Base-by-base conservation (phyloP, 2,329 filamentous ascomycete species). In the Huntiella moniliformis region DNA sequence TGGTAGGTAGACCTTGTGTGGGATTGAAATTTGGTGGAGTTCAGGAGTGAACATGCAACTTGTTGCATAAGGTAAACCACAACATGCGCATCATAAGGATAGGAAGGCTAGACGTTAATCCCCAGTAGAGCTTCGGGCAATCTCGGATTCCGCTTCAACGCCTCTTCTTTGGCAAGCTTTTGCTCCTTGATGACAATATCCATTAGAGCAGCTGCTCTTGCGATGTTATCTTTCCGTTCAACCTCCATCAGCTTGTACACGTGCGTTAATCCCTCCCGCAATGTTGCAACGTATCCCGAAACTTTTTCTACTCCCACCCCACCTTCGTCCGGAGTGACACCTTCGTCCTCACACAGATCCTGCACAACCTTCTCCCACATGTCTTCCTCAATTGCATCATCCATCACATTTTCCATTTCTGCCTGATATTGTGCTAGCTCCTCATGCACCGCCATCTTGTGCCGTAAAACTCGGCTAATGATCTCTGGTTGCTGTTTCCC, bases 401-500 rank as follows among this genome's bases (percentile, higher is more conserved):
- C 40, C 4, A 60, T 13, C 2, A 50, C 44, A 1, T 66, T 61
- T 3, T 67, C 63, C 7, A 60, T 55, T 16, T 74, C 53, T 5
- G 60, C 53, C 6, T 63, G 51, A 1, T 65, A 53, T 12, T 54
- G 54, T 40, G 61, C 49, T 10, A 69, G 57, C 12, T 66, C 60
- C 38, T 56, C 56, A 38, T 65, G 59, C n/a, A 67, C 67, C 35
- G 60, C 56, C 3, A 56, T 50, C 13, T 69, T 57, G 53, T 72
- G 73, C 7, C 65, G 62, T 2, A 87, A 54, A 12, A 78, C 66
- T 6, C 69, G 61, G n/a, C 67, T 70, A 15, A 87, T 59, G n/a
- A 60, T 59, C 1, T 57, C 56, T 2, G 77, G 70, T 57, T 86
- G 78, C 4, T 77, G 76, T 57, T 80, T 82, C 51, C 63, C 67